Evolutionary conservation across 2,329 filamentous ascomycete genomes (phyloP), one percentile per base, ranked within the genome.

Genomic region (Scedosporium apiospermum): DNA sequence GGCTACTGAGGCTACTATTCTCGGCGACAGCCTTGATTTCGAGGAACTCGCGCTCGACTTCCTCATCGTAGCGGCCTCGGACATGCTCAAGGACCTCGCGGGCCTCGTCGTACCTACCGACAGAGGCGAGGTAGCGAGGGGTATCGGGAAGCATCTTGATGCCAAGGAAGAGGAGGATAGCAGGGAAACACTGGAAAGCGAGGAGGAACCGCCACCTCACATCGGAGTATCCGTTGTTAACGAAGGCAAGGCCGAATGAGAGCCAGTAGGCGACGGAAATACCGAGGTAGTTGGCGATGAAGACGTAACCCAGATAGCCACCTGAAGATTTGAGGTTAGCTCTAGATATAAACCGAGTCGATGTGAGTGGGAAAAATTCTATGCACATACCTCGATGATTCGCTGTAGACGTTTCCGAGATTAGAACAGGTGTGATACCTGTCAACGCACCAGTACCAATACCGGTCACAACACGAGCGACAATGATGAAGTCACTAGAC

Each of bases 241-340:
- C 60, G 26, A 59, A 59, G 58, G 58, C 58, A n/a, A 59, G 58
- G 42, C 74, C 74, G 65, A 76, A 77, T 59, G 71, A 72, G 62
- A 77, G 68, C 74, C 75, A 76, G 67, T 74, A 75, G 3, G 74
- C 73, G 6, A 75, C 67, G 26, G 73, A 75, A 57, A 82, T 80
- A 26, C 80, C 80, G 3, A 82, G 72, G 64, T 80, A 81, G 66
- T 82, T 82, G 46, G 79, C 79, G 60, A 81, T 77, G 67, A 82
- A 82, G 55, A 81, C 78, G 58, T 59, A 59, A 9, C 58, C 58
- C 14, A 59, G 58, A 12, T 59, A 59, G 21, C 58, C 58, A 18
- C 55, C 55, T 58, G 12, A 38, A 38, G 34, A 41, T 18, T 58
- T 10, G 23, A 38, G 34, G 34, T 38, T 4, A 38, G 10, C 34